Percentiles rank a stretch among this genome's conserved stretches.
Conservation (phyloP, 331 rosid genomes). For the Malus hybrid region DNA sequence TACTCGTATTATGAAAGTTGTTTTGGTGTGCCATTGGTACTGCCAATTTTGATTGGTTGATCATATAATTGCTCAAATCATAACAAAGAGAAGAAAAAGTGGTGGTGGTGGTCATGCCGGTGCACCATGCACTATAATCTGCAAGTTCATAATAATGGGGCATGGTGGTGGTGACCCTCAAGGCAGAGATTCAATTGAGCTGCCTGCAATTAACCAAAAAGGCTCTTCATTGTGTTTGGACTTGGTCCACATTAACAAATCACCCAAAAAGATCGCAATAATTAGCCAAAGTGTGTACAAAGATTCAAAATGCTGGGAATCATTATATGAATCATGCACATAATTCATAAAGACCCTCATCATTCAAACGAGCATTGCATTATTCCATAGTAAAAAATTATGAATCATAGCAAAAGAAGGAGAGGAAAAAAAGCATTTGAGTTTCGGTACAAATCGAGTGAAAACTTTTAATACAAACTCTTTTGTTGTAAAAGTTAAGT, state of each 20-base stretch:
- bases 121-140: not conserved
- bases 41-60: not conserved
- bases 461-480: not conserved
- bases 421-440: not conserved
- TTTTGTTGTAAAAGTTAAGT: no score
- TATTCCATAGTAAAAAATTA: not conserved
- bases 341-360: conserved; percentile 3
- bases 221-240: no score
- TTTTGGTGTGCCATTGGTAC: not conserved
- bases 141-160: not conserved
- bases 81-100: not conserved
- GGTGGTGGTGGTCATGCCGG: not conserved
- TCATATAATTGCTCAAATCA: not conserved
- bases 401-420: not conserved
- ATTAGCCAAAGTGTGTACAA: not conserved
- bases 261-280: conserved; percentile 6
- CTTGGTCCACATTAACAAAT: not conserved
- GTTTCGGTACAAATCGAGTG: not conserved
- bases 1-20: no score
- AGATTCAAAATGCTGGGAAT: not conserved
- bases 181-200: not conserved
- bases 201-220: not conserved
- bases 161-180: not conserved
- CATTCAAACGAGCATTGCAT: conserved; percentile 12
- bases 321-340: not conserved